phyloP scores from a whole-genome alignment of 2,329 filamentous ascomycete species.

The Dactylonectria estremocensis region DNA sequence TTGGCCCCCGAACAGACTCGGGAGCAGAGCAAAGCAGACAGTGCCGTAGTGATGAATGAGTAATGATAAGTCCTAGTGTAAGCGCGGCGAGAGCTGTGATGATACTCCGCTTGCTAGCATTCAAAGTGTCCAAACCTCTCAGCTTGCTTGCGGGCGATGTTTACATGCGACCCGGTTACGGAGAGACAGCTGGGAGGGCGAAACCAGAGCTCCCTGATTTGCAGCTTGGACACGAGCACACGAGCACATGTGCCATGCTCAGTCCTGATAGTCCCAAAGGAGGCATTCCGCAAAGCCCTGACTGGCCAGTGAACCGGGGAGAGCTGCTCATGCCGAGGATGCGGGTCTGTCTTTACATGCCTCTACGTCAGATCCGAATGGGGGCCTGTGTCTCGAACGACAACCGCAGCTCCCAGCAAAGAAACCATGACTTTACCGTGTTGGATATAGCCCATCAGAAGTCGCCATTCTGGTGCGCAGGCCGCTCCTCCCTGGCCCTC shows the following conservation, averaged over 20 bases:
- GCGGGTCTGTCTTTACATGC: background rate
- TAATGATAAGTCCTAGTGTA: background rate
- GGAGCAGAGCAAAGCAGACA: background rate
- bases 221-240: background rate
- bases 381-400: background rate
- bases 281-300: background rate
- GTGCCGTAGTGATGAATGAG: constrained; percentile 1
- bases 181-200: background rate
- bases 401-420: background rate
- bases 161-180: no score
- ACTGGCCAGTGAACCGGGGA: background rate
- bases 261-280: background rate
- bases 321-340: background rate
- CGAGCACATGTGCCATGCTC: background rate
- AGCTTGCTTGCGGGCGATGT: background rate
- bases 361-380: background rate
- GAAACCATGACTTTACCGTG: background rate
- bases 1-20: background rate
- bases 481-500: no score
- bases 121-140: background rate
- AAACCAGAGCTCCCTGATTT: background rate
- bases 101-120: background rate
- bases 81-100: background rate
- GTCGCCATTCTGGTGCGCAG: no score
- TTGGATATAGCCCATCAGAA: background rate